Evolutionary conservation across 1,139 yeast species (phyloP).

Genomic region (Groenewaldozyma sp.): DNA sequence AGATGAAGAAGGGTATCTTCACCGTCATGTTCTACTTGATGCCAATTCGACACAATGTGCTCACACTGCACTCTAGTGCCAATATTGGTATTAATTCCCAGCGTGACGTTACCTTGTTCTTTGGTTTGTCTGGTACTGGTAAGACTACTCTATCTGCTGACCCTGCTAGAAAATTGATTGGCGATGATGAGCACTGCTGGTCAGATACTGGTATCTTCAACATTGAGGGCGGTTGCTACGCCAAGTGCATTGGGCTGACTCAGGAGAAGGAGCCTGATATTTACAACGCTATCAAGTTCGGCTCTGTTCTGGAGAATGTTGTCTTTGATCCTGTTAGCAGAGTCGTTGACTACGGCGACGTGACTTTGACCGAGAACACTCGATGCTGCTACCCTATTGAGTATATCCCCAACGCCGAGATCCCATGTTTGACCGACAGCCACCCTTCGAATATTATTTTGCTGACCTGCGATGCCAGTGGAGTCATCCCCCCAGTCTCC

Average conservation of each 20-base stretch:
- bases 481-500: conserved; percentile 96
- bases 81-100: conserved; percentile 86
- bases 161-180: conserved; percentile 87
- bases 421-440: conserved; percentile 82
- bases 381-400: conserved; percentile 99
- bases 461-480: conserved; percentile 96
- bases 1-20: conserved; percentile 99
- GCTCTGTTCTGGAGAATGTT: conserved; percentile 90
- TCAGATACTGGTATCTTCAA: conserved; percentile 96
- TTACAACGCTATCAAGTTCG: conserved; percentile 88
- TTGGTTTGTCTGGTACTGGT: conserved; percentile 97
- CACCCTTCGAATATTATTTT: conserved; percentile 91
- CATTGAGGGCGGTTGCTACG: conserved; percentile 99
- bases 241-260: conserved; percentile 87
- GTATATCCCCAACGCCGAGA: conserved; percentile 90
- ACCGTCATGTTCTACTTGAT: conserved; percentile 97
- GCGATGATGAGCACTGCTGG: conserved; percentile 99
- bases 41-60: conserved; percentile 89
- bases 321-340: conserved; percentile 74
- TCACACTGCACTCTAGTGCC: conserved; percentile 92
- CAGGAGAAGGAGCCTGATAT: conserved; percentile 97
- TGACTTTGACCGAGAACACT: conserved; percentile 83
- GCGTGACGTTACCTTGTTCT: conserved; percentile 85
- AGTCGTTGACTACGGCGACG: conserved; percentile 76
- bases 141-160: conserved; percentile 97